Percentiles rank a stretch among this genome's conserved stretches.
Evolutionary conservation across 78 protist species (phyloP).

Genomic region (Polysphondylium violaceum): DNA sequence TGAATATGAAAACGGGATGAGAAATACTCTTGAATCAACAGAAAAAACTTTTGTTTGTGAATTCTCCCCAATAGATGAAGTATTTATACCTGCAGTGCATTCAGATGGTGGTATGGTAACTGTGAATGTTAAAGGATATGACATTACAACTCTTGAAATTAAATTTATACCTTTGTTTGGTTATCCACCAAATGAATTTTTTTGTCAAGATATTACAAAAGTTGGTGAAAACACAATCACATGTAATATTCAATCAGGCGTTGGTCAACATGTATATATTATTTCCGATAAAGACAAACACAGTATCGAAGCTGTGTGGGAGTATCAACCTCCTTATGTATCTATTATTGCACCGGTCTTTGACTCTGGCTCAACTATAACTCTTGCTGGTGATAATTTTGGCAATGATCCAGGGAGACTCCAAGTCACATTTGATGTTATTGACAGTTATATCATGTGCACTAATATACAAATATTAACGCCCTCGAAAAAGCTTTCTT

Average conservation of each 20-base stretch:
- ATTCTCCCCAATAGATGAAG: too few relatives aligned
- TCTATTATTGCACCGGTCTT: neutral
- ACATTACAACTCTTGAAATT: too few relatives aligned
- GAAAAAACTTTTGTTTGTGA: too few relatives aligned
- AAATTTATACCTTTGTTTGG: too few relatives aligned
- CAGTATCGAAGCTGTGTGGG: neutral
- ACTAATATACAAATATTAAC: too few relatives aligned
- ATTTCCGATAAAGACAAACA: neutral
- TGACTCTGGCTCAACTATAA: neutral
- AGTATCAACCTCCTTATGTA: neutral
- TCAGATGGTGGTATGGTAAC: too few relatives aligned
- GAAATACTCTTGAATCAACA: too few relatives aligned
- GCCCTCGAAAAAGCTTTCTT: neutral
- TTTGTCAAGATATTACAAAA: neutral
- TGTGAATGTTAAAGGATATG: too few relatives aligned
- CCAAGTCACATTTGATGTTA: neutral
- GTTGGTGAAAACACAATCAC: neutral
- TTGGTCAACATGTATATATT: neutral
- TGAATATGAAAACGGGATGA: too few relatives aligned
- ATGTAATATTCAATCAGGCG: constrained; percentile 10
- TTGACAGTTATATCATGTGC: neutral
- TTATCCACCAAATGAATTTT: too few relatives aligned
- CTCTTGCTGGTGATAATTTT: constrained; percentile 18
- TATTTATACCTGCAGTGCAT: too few relatives aligned
- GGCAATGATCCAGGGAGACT: constrained; percentile 1